phyloP scores from a whole-genome alignment of 2,329 filamentous ascomycete species.

The Alternaria metachromatica region DNA sequence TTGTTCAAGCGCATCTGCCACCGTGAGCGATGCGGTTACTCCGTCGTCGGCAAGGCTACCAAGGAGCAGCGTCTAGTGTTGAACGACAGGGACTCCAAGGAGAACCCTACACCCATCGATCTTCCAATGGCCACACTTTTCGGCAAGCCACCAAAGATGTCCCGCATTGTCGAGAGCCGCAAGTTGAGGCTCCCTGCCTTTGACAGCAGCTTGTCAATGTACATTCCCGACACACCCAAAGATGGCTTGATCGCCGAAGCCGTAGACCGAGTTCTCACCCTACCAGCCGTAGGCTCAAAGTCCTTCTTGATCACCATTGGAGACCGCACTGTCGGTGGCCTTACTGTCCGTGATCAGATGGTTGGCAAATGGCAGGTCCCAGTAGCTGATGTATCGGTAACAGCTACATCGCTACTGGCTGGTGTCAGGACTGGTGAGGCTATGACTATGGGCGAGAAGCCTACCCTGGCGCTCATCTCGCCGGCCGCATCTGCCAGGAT shows the following conservation, averaged over 20 bases:
- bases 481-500: constrained; percentile 90
- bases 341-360: constrained; percentile 91
- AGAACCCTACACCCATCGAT: constrained; percentile 81
- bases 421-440: constrained; percentile 84
- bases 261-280: constrained; percentile 77
- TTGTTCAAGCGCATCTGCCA: constrained; percentile 71
- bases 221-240: constrained; percentile 64
- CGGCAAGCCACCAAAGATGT: constrained; percentile 83
- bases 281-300: constrained; percentile 95
- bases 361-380: constrained; percentile 96
- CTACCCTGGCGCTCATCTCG: constrained; percentile 86
- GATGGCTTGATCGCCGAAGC: constrained; percentile 69
- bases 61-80: constrained; percentile 78
- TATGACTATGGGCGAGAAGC: constrained; percentile 97
- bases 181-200: constrained; percentile 74
- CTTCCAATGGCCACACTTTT: constrained; percentile 89
- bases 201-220: constrained; percentile 73
- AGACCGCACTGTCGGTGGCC: constrained; percentile 87
- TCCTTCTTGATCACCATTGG: constrained; percentile 97
- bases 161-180: constrained; percentile 73
- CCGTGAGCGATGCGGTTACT: constrained; percentile 90
- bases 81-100: constrained; percentile 77
- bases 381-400: constrained; percentile 92
- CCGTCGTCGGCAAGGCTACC: constrained; percentile 82
- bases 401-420: constrained; percentile 76